Percentiles rank a stretch among this genome's conserved stretches.
These are phyloP conservation scores for Hygrocybe coccinea DNA, from an alignment of 768 basidiomycete species.

Conservation along the genomic window DNA sequence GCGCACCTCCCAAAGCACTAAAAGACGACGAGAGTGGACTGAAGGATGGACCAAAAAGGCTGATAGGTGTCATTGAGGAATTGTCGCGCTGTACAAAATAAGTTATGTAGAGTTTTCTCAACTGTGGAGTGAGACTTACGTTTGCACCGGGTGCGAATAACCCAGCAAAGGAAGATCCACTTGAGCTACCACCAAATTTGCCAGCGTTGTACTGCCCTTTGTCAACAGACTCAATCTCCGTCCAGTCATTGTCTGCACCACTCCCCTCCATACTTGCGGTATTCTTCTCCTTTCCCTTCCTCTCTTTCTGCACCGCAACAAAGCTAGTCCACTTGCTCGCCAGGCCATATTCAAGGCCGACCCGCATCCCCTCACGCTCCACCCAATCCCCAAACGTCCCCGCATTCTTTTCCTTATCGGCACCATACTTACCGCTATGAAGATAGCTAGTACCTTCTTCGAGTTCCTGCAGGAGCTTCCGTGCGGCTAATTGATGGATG, in stretches of 20 bases:
- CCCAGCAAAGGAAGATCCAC: too few relatives aligned
- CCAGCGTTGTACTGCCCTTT: too few relatives aligned
- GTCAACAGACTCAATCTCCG: too few relatives aligned
- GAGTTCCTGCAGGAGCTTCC: not conserved
- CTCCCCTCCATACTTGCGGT: not conserved
- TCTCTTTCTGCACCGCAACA: not conserved
- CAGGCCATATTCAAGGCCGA: not conserved
- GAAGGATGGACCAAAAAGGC: too few relatives aligned
- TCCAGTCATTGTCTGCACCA: not conserved
- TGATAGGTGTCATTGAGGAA: too few relatives aligned
- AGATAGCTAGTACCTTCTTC: not conserved
- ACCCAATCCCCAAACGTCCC: not conserved
- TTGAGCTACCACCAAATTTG: too few relatives aligned
- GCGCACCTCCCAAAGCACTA: too few relatives aligned
- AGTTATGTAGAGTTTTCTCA: too few relatives aligned
- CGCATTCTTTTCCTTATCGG: not conserved
- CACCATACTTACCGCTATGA: not conserved
- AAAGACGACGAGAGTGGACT: too few relatives aligned
- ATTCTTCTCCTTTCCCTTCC: not conserved
- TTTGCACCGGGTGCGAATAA: too few relatives aligned
- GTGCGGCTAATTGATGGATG: not conserved
- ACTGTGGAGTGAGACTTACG: too few relatives aligned
- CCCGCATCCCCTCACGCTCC: not conserved
- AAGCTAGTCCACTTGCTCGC: conserved; percentile 1
- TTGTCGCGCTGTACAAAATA: too few relatives aligned